Percentiles rank a stretch among this genome's conserved stretches.
phyloP scores from a whole-genome alignment of 148 eudicot genomes.

The Cornus controversa region DNA sequence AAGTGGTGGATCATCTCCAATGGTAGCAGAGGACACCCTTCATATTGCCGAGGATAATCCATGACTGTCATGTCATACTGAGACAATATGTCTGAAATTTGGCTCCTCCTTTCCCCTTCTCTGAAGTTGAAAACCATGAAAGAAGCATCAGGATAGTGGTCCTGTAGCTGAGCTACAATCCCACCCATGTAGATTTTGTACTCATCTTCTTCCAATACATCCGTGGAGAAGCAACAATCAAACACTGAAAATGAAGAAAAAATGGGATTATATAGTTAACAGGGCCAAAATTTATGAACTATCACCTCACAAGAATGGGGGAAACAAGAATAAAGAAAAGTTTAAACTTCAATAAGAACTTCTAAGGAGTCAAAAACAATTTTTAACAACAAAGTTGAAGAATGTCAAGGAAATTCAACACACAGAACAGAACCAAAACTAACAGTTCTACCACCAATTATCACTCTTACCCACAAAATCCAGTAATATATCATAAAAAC shows the following conservation, averaged over 20 bases:
- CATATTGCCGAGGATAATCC: constrained; percentile 74
- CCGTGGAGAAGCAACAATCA: constrained; percentile 77
- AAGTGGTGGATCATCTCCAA: constrained; percentile 73
- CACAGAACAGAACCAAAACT: not conserved
- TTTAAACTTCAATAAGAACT: too few species aligned
- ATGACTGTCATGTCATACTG: constrained; percentile 76
- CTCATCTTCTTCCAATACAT: constrained; percentile 62
- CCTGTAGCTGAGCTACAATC: constrained; percentile 66
- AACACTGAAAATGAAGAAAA: constrained; percentile 42
- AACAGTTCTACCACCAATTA: not conserved
- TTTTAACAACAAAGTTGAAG: not conserved
- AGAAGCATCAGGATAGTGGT: constrained; percentile 62
- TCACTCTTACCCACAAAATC: too few species aligned
- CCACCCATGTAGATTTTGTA: constrained; percentile 61
- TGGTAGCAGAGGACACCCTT: constrained; percentile 64
- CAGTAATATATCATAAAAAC: not conserved
- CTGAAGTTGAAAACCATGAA: constrained; percentile 80
- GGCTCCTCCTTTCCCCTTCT: constrained; percentile 66
- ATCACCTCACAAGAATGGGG: not conserved
- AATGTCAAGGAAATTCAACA: constrained; percentile 2
- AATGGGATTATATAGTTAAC: not conserved
- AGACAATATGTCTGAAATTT: constrained; percentile 58
- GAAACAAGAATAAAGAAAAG: too few species aligned
- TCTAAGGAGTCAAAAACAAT: too few species aligned
- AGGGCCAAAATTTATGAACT: not conserved